These are phyloP conservation scores for Clitopilus passeckerianus DNA, from an alignment of 768 basidiomycete species.

Conservation along the genomic window DNA sequence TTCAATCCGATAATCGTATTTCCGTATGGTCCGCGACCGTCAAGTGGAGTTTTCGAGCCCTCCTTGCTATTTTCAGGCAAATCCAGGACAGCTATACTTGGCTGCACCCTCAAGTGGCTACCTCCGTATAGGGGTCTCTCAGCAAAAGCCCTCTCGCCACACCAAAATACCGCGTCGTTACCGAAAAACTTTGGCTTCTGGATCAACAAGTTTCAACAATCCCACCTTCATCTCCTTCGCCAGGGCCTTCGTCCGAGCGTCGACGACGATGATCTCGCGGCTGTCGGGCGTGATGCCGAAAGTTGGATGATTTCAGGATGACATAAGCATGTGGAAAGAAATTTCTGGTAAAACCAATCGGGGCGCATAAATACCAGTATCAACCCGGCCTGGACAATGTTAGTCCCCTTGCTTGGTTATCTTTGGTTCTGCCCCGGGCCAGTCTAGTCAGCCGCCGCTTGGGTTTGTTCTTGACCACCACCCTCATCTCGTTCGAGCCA, in stretches of 20 bases:
- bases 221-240: neutral
- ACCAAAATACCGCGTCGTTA: neutral
- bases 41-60: neutral
- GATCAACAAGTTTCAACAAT: neutral
- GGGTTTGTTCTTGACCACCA: neutral
- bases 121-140: neutral
- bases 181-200: neutral
- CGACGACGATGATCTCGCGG: neutral
- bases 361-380: neutral
- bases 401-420: neutral
- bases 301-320: neutral
- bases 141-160: neutral
- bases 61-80: neutral
- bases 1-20: neutral
- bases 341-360: neutral
- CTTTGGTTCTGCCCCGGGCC: neutral
- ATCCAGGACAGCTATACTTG: neutral
- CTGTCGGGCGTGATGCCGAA: neutral
- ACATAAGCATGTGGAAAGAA: neutral
- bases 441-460: neutral
- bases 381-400: neutral
- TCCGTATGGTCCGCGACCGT: neutral
- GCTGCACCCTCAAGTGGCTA: neutral
- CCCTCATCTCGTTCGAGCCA: conserved; percentile 9
- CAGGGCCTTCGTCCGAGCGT: neutral